Conservation (phyloP, 2,329 filamentous ascomycete genomes). For the Ceratocystis harringtonii region DNA sequence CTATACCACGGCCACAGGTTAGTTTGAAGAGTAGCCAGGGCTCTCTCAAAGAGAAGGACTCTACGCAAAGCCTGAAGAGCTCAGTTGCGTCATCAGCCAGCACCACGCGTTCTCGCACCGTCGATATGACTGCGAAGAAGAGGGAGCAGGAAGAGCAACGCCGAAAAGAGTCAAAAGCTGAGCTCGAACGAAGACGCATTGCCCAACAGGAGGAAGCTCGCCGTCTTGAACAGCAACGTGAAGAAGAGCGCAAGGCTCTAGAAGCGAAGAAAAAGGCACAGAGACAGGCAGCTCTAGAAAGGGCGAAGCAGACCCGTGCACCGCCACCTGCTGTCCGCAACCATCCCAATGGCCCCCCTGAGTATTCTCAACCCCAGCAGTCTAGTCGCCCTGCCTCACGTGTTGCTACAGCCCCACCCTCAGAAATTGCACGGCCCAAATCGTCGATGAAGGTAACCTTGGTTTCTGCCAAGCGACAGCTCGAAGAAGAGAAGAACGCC, state of each 20-base stretch:
- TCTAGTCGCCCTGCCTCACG: slow-evolving; percentile 38
- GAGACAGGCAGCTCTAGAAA: slow-evolving; percentile 47
- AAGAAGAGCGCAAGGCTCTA: slow-evolving; percentile 44
- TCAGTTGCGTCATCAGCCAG: slow-evolving; percentile 40
- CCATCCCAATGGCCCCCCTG: slow-evolving; percentile 37
- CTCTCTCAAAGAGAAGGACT: slow-evolving; percentile 43
- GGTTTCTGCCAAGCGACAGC: slow-evolving; percentile 53
- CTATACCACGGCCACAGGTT: slow-evolving; percentile 29
- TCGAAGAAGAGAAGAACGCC: slow-evolving; percentile 50
- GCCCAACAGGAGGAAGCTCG: slow-evolving; percentile 47
- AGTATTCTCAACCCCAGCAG: slow-evolving; percentile 27
- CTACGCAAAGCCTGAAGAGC: slow-evolving; percentile 47
- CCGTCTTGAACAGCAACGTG: slow-evolving; percentile 43
- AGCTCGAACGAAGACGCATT: slow-evolving; percentile 62
- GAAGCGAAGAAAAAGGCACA: slow-evolving; percentile 54
- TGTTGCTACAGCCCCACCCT: slow-evolving; percentile 35
- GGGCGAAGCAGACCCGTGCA: slow-evolving; percentile 48
- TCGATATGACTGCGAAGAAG: slow-evolving; percentile 63
- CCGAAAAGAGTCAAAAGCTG: slow-evolving; percentile 67
- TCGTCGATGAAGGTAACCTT: slow-evolving; percentile 39
- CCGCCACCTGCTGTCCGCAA: slow-evolving; percentile 44
- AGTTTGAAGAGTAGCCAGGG: slow-evolving; percentile 53
- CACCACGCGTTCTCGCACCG: slow-evolving; percentile 47
- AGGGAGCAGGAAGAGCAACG: slow-evolving; percentile 76
- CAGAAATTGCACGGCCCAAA: slow-evolving; percentile 26